Conservation (phyloP, 371 early-diverging fungal species). For the Mortierella sp. region DNA sequence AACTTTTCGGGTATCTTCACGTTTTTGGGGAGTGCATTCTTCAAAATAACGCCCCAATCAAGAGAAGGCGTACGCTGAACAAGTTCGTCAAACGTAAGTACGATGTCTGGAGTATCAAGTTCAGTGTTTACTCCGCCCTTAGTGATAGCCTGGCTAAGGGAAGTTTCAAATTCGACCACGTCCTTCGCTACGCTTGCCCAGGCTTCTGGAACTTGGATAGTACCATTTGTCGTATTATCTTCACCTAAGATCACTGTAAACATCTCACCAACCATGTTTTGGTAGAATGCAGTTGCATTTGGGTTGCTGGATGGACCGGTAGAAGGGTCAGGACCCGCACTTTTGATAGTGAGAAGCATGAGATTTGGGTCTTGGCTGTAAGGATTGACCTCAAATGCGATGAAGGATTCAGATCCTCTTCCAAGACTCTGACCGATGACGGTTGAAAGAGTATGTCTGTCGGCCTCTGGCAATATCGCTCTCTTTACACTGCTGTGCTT, state of each 20-base stretch:
- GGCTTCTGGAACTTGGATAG: neutral
- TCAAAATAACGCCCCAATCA: constrained; percentile 61
- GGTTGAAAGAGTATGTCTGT: constrained; percentile 18
- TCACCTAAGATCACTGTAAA: neutral
- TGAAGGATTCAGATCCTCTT: constrained; percentile 35
- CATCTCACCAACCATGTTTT: neutral
- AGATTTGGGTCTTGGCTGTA: constrained; percentile 62
- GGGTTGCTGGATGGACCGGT: constrained; percentile 61
- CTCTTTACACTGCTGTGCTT: too few relatives aligned
- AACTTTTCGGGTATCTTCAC: constrained; percentile 52
- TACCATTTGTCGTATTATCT: neutral
- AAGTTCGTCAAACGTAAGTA: constrained; percentile 52
- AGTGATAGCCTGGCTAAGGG: neutral
- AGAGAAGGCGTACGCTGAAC: constrained; percentile 51
- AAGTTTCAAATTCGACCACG: constrained; percentile 27
- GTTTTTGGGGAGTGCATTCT: constrained; percentile 48
- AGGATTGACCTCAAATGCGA: constrained; percentile 37
- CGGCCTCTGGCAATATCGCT: neutral
- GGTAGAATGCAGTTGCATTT: constrained; percentile 15
- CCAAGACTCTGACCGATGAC: constrained; percentile 19
- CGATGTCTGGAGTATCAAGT: constrained; percentile 58
- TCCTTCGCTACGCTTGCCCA: constrained; percentile 27
- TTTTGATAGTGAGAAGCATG: constrained; percentile 57
- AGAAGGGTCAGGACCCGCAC: constrained; percentile 62
- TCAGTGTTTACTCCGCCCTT: constrained; percentile 31